These are phyloP conservation scores for Triticum urartu DNA, from an alignment of 176 grass and related monocot species.

Conservation along the genomic window DNA sequence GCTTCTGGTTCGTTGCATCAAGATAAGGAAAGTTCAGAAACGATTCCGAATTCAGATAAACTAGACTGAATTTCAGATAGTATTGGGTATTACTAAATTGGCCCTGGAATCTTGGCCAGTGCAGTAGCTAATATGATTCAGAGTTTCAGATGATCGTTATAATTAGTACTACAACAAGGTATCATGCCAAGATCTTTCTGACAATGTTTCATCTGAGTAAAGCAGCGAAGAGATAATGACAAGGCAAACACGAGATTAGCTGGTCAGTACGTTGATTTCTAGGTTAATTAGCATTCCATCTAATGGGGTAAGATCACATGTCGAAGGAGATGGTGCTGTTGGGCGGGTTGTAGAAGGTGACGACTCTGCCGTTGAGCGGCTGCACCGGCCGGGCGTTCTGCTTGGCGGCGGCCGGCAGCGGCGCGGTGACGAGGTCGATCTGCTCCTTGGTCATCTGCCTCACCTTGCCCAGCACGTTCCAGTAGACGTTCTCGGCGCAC, in stretches of 20 bases:
- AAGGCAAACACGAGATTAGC: neutral
- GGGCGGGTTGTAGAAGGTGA: constrained; percentile 50
- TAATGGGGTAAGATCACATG: neutral
- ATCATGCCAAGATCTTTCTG: neutral
- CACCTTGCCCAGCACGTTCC: constrained; percentile 82
- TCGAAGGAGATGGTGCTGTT: constrained; percentile 32
- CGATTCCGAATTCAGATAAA: neutral
- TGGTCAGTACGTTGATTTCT: neutral
- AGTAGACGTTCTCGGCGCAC: constrained; percentile 65
- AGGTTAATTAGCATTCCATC: neutral
- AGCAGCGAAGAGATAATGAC: neutral
- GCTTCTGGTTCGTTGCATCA: neutral
- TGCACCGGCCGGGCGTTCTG: constrained; percentile 51
- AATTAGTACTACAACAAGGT: neutral
- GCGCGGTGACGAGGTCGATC: constrained; percentile 26
- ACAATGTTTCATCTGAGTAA: neutral
- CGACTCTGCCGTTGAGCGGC: constrained; percentile 52
- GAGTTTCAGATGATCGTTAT: neutral
- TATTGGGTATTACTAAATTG: neutral
- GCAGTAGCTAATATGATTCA: neutral
- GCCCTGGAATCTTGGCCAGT: neutral
- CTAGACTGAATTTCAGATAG: neutral
- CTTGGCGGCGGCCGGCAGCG: constrained; percentile 1
- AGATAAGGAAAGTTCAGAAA: neutral
- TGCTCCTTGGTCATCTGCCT: constrained; percentile 63